phyloP scores from a whole-genome alignment of 2,329 filamentous ascomycete species.

The Mycocentrospora acerina region DNA sequence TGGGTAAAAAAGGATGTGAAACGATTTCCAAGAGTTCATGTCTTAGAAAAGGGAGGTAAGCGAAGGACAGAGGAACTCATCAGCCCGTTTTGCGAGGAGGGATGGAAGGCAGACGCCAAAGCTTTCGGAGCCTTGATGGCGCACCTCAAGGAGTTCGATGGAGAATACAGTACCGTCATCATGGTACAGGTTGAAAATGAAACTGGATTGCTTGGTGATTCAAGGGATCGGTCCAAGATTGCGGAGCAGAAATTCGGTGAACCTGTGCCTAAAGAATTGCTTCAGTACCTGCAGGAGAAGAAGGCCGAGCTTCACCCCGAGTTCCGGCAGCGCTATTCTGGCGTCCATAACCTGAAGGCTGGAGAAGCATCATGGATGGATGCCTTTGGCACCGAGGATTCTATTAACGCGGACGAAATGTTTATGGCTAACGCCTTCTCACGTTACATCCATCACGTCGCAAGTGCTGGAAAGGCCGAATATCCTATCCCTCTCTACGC shows the following conservation, averaged over 20 bases:
- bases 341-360: slow-evolving; percentile 11
- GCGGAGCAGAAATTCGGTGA: slow-evolving; percentile 47
- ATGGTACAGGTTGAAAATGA: slow-evolving; percentile 64
- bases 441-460: slow-evolving; percentile 45
- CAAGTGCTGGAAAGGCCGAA: slow-evolving; percentile 43
- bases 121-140: slow-evolving; percentile 44
- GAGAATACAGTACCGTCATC: slow-evolving; percentile 51
- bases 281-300: slow-evolving; percentile 28
- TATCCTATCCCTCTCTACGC: slow-evolving; percentile 49
- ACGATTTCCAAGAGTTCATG: slow-evolving; percentile 31
- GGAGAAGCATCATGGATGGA: slow-evolving; percentile 40
- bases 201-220: slow-evolving; percentile 55
- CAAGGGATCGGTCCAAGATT: slow-evolving; percentile 47
- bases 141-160: slow-evolving; percentile 49
- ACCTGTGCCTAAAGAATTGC: slow-evolving; percentile 41
- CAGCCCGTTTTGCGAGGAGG: slow-evolving; percentile 40
- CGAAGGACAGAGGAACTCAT: slow-evolving; percentile 23
- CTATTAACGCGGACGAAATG: slow-evolving; percentile 45
- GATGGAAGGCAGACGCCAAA: slow-evolving; percentile 40
- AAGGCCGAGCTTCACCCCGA: slow-evolving; percentile 20
- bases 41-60: slow-evolving; percentile 20
- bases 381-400: slow-evolving; percentile 42
- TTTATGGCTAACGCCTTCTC: slow-evolving; percentile 54
- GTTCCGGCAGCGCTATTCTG: slow-evolving; percentile 30
- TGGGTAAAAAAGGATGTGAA: slow-evolving; percentile 38